phyloP scores from a whole-genome alignment of 257 asterid species.

The Lycium ferocissimum region DNA sequence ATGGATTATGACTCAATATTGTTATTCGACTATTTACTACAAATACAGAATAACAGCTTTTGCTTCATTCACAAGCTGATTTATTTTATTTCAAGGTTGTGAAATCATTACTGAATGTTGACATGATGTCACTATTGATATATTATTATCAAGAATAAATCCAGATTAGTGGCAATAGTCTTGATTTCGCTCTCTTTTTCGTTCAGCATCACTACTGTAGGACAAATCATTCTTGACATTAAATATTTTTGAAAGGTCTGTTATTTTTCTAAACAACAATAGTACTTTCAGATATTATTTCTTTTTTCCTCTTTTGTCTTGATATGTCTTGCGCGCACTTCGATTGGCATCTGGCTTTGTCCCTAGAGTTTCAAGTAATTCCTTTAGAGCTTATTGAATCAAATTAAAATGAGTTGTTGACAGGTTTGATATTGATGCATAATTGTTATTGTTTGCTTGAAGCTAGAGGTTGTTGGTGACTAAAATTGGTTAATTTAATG shows the following conservation, averaged over 20 bases:
- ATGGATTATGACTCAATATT: neutral
- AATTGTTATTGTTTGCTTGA: too few species aligned
- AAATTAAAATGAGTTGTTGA: neutral
- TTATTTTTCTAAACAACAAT: neutral
- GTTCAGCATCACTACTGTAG: neutral
- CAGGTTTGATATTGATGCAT: neutral
- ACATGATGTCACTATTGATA: neutral
- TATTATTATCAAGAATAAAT: neutral
- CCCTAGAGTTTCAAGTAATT: neutral
- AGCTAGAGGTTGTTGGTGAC: neutral
- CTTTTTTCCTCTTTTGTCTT: neutral
- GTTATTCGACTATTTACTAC: conserved; percentile 10
- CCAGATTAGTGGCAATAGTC: conserved; percentile 18
- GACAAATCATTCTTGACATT: neutral
- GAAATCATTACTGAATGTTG: neutral
- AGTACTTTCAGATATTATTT: neutral
- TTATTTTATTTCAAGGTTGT: neutral
- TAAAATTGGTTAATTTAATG: neutral
- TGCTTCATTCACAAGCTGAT: neutral
- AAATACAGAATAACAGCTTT: neutral
- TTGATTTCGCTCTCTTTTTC: neutral
- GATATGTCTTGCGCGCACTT: neutral
- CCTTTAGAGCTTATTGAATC: neutral
- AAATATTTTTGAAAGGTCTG: conserved; percentile 7
- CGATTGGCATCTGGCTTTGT: neutral